Base-by-base conservation (phyloP, 805 yeast species). In the Kregervanrija pseudodelftensis region DNA sequence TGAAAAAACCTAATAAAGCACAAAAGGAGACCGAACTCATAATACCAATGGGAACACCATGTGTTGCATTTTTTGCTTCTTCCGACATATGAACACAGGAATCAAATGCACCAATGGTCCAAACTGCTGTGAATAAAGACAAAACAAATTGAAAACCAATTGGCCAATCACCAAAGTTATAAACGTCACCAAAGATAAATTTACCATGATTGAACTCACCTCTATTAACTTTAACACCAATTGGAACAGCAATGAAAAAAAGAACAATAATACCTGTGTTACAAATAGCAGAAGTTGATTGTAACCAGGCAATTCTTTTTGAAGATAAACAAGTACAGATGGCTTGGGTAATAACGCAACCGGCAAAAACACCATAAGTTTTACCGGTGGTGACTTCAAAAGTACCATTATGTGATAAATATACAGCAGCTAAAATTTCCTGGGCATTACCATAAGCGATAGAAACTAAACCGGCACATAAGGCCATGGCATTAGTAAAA, bases 31-130 rank as follows among this genome's bases (percentile, higher is more conserved):
- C 77, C 5, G 85, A 74, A 28, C 79, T 72, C 17, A 77, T 63
- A 39, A 82, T 81, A 37, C 86, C 88, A 39, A 76, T 63, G 4
- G 89, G 87, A 4, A 80, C 81, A 11, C 84, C 77, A 41, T 67
- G 68, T 4, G 78, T 67, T 16, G 88, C 82, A 55, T 80, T 75
- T 43, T 68, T 67, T 22, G 83, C 83, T 60, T 82, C 88, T 60
- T 82, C 90, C 16, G 82, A 70, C 77, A 80, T 77, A 64, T 82
- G 88, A 41, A 82, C 79, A 54, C 82, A 78, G 8, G 85, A 75
- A 59, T 82, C 89, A 59, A 80, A 82, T 0, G 84, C 79, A 22
- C 85, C 84, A 57, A 82, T 81, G 14, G 86, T 80, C 89, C 90
- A 83, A 47, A 81, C 74, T 1, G 81, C 79, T 0, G 87, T 80